Evolutionary conservation across 2,329 filamentous ascomycete species (phyloP).

Genomic region (Verticillium nonalfalfae): DNA sequence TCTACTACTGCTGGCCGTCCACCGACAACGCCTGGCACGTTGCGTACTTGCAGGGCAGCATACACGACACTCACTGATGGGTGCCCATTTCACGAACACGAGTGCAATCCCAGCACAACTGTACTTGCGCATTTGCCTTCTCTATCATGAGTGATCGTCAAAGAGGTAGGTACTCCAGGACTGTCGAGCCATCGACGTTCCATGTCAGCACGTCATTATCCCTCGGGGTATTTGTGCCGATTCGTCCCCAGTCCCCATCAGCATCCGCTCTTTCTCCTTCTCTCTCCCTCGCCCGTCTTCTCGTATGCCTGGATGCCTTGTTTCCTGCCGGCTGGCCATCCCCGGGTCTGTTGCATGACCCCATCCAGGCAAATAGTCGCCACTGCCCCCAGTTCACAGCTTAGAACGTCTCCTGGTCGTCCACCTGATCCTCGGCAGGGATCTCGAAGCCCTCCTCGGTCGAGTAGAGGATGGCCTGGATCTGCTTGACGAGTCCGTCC

Average conservation of each 20-base stretch:
- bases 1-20: too few species aligned
- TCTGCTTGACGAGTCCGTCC: constrained; percentile 85
- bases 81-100: background rate
- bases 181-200: background rate
- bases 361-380: background rate
- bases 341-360: background rate
- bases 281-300: background rate
- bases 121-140: background rate
- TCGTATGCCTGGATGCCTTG: constrained; percentile 1
- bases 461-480: constrained; percentile 94
- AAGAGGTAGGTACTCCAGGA: background rate
- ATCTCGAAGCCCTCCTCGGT: constrained; percentile 94
- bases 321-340: background rate
- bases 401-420: constrained; percentile 78
- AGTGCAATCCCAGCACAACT: background rate
- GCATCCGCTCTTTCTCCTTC: background rate
- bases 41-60: too few species aligned
- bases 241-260: background rate
- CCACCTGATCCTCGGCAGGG: constrained; percentile 67
- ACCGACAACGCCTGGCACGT: too few species aligned
- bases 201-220: background rate
- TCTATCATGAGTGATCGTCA: constrained; percentile 1
- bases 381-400: background rate
- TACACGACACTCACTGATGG: too few species aligned
- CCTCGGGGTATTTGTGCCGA: constrained; percentile 1